Evolutionary conservation across 345 rosid genomes (phyloP), one percentile per base, ranked within the genome.

Genomic region (Alliaria petiolata): DNA sequence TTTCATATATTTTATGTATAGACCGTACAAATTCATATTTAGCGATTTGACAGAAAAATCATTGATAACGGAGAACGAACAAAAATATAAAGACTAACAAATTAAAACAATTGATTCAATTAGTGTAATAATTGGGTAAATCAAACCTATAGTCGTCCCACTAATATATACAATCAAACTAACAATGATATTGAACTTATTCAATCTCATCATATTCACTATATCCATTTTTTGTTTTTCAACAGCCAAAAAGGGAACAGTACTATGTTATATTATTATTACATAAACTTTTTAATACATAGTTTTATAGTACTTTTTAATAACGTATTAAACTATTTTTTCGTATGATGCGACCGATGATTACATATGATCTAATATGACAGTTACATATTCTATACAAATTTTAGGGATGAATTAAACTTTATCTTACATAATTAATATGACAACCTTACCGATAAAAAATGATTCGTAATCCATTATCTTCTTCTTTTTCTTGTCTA

Each of bases 361-460:
- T 22, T 60, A 12, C 8, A 39, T 60, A 30, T 50, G 52, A 70
- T 16, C 2, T 44, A 25, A 36, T 11, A 19, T 36, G 36, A 69
- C 17, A 56, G 22, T 43, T 68, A 22, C n/a, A 68, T 22, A 45
- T 55, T 55, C 43, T 43, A 68, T 55, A 51, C 17, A n/a, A 44
- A 54, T 44, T 45, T 35, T 34, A 47, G 35, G 46, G 56, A 69
- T 56, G 46, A 28, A 28, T 28, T 28, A 57, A 56, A 43, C 10
- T 30, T 16, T 22, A 22, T 22, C 1, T n/a, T 22, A 22, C 25
- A 22, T 22, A 22, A 22, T 22, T 22, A 22, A 22, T 22, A 22
- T 22, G 25, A 22, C 35, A 56, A 1, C 6, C 35, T 20, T 3
- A 22, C n/a, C 2, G 5, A 56, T 30, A 8, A 8, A 58, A 46